Evolutionary conservation across 768 basidiomycete genomes (phyloP), one percentile per base, ranked within the genome.

Genomic region (Termitomyces sp.): DNA sequence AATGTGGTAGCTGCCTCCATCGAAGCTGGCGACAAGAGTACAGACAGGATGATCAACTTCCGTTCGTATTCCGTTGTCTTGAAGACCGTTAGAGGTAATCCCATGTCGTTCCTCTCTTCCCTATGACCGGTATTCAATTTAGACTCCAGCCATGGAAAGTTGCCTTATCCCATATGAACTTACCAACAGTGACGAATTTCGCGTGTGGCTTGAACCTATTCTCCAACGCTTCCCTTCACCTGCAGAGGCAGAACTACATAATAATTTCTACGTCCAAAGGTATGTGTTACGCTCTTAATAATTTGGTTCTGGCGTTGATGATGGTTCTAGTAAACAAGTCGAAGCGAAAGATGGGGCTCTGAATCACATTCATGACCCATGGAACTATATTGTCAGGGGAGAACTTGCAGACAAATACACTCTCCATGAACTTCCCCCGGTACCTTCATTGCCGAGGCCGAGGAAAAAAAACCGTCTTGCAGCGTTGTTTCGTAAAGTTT

Each of bases 161-260:
- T 77, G 75, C 26, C 76, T 80, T 31, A 65, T 75, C 5, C 74
- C 74, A 4, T 81, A 80, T 57, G 69, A 71, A 5, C 71, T 78
- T 54, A 61, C 66, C 5, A 66, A 66, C 26, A 65, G 71, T 29
- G 65, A 72, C 18, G 68, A 68, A 18, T 69, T 80, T 52, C 70
- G 70, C 29, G 60, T 67, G 10, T 81, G 80, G 80, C 63, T 81
- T 16, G 67, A 61, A 28, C 57, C 51, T 7, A 52, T 59, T 20
- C 56, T 75, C 20, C 55, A 56, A n/a, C 55, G 28, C 15, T 67
- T 58, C 56, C 63, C 58, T 45, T 59, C 51, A 34, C 36, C 50
- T 22, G 26, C 13, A 45, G 65, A 59, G 54, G 58, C 39, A 13
- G n/a, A 51, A n/a, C 31, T 60, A 5, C 44, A 58, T 26, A 50